Base-by-base conservation (phyloP, 2,329 filamentous ascomycete genomes). In the Pseudocercospora fuligena region DNA sequence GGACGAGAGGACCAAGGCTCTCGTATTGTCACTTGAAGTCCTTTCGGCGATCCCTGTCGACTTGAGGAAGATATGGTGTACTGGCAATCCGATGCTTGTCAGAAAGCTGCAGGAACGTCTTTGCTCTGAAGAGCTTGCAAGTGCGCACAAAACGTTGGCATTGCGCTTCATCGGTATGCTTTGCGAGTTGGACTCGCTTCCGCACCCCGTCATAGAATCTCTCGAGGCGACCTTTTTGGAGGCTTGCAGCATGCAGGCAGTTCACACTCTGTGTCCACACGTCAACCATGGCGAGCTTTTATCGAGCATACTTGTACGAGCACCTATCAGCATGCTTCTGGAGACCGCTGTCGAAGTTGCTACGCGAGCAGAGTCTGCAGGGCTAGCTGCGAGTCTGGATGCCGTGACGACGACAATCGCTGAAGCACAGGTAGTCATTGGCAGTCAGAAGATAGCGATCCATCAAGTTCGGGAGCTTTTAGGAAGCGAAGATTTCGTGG, bases 21-120 rank as follows among this genome's bases (percentile, higher is more conserved):
- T 78, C 7, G 63, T 64, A 0, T 62, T 77, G 31, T 74, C 75
- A 1, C 76, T 75, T 46, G 71, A 75, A 19, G 65, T 77, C 14
- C 64, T 78, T 19, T 61, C 61, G 16, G 75, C 73, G 1, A 68
- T 80, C 2, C 73, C 76, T 1, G 40, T 62, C 3, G 69, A 73
- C n/a, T 65, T 72, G 5, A 67, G 72, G 12, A 67, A 73, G 16
- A 72, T 74, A 16, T 79, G 77, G 76, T 74, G 73, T 31, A 64
- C 67, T 8, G 70, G 71, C 5, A 79, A 79, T 54, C 64, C 65
- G 4, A 65, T 69, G 36, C 70, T 75, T 33, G 61, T 78, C 9
- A 70, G 74, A 49, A 79, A 78, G 63, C 47, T 80, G 49, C 73
- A 78, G 33, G 75, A 78, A 53, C 78, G 77, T 53, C 69, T 74